A percentile compares a stretch with the other conserved stretches of the same genome.
phyloP scores from a whole-genome alignment of 257 asterid species.

The Nicotiana tabacum region DNA sequence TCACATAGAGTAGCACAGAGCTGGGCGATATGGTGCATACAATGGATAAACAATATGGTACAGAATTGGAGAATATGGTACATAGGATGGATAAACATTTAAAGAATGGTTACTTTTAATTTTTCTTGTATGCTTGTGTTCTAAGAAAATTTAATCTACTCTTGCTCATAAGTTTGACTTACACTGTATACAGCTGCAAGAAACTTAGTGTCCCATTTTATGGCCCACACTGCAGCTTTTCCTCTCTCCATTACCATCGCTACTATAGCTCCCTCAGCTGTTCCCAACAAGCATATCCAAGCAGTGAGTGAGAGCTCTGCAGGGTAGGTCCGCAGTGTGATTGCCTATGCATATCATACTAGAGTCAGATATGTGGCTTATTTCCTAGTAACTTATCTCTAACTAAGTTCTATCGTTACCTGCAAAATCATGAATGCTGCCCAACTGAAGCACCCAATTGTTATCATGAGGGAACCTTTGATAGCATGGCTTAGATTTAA shows the following conservation, averaged over 20 bases:
- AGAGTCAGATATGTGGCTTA: background rate
- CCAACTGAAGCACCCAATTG: slow-evolving; percentile 85
- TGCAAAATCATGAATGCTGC: slow-evolving; percentile 87
- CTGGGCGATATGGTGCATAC: background rate
- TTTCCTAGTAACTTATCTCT: background rate
- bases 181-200: slow-evolving; percentile 83
- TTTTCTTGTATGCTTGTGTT: background rate
- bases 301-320: slow-evolving; percentile 83
- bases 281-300: slow-evolving; percentile 84
- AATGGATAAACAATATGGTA: background rate
- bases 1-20: background rate
- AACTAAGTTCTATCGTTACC: slow-evolving; percentile 29
- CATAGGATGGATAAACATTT: background rate
- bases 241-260: slow-evolving; percentile 73
- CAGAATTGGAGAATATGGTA: background rate
- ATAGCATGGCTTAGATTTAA: slow-evolving; percentile 51
- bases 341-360: slow-evolving; percentile 39
- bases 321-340: slow-evolving; percentile 62
- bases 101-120: background rate
- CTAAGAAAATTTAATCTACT: background rate
- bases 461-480: slow-evolving; percentile 79
- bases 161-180: slow-evolving; percentile 21
- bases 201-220: slow-evolving; percentile 64
- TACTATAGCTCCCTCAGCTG: slow-evolving; percentile 57
- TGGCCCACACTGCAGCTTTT: slow-evolving; percentile 68